Evolutionary conservation across 2,329 filamentous ascomycete genomes (phyloP).

Genomic region (Fusarium torulosum): DNA sequence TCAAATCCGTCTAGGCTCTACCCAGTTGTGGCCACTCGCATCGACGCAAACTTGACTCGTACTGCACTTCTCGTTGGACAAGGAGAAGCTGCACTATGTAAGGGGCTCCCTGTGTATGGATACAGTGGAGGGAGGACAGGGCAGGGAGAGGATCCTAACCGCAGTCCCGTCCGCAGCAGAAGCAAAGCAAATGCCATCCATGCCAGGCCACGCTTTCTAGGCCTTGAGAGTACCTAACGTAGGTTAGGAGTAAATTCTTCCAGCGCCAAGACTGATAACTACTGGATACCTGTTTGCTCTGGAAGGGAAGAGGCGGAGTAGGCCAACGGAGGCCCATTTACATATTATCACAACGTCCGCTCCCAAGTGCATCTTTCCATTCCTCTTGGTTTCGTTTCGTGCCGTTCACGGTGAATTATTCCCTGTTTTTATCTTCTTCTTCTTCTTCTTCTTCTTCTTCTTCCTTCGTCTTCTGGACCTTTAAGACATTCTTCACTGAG

Average conservation of each 20-base stretch:
- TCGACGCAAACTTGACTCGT: not conserved
- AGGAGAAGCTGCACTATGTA: conserved; percentile 10
- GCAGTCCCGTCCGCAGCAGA: not conserved
- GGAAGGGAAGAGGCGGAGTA: conserved; percentile 2
- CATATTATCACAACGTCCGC: conserved; percentile 47
- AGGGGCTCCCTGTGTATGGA: conserved; percentile 17
- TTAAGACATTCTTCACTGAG: conserved; percentile 35
- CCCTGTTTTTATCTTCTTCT: conserved; percentile 10
- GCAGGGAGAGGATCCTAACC: not conserved
- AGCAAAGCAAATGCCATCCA: not conserved
- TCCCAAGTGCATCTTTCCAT: conserved; percentile 35
- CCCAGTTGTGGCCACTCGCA: conserved; percentile 16
- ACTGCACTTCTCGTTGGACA: conserved; percentile 8
- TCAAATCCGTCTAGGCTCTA: conserved; percentile 18
- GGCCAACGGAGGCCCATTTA: conserved; percentile 17
- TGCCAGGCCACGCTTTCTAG: not conserved
- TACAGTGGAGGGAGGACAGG: conserved; percentile 4
- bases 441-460: conserved; percentile 18
- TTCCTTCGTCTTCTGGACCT: conserved; percentile 15
- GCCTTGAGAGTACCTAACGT: not conserved
- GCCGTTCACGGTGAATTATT: conserved; percentile 33
- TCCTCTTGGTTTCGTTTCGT: conserved; percentile 26
- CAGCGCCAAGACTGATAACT: conserved; percentile 14
- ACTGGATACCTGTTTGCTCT: not conserved
- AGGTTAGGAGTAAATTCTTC: conserved; percentile 15